These are phyloP conservation scores for Ustilago loliicola DNA, from an alignment of 1,284 basidiomycete species.

Conservation along the genomic window DNA sequence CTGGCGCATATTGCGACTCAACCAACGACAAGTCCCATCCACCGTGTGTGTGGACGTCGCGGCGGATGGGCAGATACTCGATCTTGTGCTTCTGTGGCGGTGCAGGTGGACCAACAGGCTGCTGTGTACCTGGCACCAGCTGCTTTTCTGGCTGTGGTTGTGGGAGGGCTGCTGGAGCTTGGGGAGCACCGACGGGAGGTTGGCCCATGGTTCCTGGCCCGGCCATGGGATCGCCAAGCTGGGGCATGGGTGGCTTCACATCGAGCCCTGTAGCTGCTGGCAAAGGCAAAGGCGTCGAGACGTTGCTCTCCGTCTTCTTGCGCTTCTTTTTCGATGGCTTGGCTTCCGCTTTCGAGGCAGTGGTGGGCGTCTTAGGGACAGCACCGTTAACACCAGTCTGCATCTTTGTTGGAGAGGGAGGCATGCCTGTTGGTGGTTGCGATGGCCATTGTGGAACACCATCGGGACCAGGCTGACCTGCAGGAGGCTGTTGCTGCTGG, in stretches of 20 bases:
- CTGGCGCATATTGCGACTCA: slow-evolving; percentile 76
- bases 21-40: slow-evolving; percentile 85
- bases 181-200: slow-evolving; percentile 10
- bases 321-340: slow-evolving; percentile 49
- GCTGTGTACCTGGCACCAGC: slow-evolving; percentile 42
- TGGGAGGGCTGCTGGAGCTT: slow-evolving; percentile 3
- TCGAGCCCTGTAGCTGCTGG: slow-evolving; percentile 15
- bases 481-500: slow-evolving; percentile 27
- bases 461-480: slow-evolving; percentile 24
- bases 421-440: slow-evolving; percentile 30
- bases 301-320: slow-evolving; percentile 41
- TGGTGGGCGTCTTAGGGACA: slow-evolving; percentile 27
- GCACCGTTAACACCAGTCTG: slow-evolving; percentile 20
- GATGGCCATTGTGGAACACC: slow-evolving; percentile 44
- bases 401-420: slow-evolving; percentile 36
- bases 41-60: slow-evolving; percentile 82
- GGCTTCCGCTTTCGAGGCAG: slow-evolving; percentile 33
- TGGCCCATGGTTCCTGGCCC: slow-evolving; percentile 20
- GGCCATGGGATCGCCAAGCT: slow-evolving; percentile 20
- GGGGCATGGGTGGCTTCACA: slow-evolving; percentile 39
- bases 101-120: slow-evolving; percentile 37
- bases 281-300: slow-evolving; percentile 25
- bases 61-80: slow-evolving; percentile 86
- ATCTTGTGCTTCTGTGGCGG: slow-evolving; percentile 80
- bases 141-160: slow-evolving; percentile 39